Evolutionary conservation across 495 filamentous ascomycete genomes (phyloP).

Genomic region (Penicillium samsonianum): DNA sequence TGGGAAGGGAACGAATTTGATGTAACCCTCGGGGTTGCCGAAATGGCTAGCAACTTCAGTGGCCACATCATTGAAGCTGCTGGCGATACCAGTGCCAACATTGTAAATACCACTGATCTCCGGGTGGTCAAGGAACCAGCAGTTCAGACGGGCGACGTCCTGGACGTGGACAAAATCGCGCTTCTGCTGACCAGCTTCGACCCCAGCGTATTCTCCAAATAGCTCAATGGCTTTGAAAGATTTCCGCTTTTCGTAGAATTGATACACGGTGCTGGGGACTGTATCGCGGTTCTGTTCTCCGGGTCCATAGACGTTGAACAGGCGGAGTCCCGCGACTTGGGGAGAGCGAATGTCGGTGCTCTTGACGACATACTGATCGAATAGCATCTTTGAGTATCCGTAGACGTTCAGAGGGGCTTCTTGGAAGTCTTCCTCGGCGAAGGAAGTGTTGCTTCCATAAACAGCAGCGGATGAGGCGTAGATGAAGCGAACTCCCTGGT

Average conservation of each 20-base stretch:
- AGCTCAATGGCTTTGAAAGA: conserved; percentile 8
- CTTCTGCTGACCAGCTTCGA: conserved; percentile 7
- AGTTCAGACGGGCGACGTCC: conserved; percentile 12
- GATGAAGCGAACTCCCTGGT: background rate
- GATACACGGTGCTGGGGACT: background rate
- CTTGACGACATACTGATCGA: conserved; percentile 3
- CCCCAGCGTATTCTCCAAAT: conserved; percentile 7
- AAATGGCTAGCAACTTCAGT: background rate
- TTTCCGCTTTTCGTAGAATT: conserved; percentile 7
- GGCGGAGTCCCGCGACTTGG: conserved; percentile 2
- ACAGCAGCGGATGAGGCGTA: conserved; percentile 7
- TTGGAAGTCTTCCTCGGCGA: background rate
- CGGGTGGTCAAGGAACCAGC: conserved; percentile 12
- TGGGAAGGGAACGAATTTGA: background rate
- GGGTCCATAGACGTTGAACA: conserved; percentile 10
- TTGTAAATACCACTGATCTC: conserved; percentile 10
- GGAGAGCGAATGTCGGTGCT: background rate
- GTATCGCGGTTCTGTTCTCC: background rate
- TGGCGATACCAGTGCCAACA: conserved; percentile 7
- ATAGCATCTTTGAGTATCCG: conserved; percentile 6
- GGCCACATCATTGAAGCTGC: conserved; percentile 2
- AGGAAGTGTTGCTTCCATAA: background rate
- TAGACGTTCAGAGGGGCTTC: conserved; percentile 3
- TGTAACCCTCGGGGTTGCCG: conserved; percentile 2
- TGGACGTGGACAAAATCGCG: conserved; percentile 11